Percentiles rank a stretch among this genome's conserved stretches.
These are phyloP conservation scores for Myriosclerotinia scirpicola DNA, from an alignment of 2,329 filamentous ascomycete genomes.

Conservation along the genomic window DNA sequence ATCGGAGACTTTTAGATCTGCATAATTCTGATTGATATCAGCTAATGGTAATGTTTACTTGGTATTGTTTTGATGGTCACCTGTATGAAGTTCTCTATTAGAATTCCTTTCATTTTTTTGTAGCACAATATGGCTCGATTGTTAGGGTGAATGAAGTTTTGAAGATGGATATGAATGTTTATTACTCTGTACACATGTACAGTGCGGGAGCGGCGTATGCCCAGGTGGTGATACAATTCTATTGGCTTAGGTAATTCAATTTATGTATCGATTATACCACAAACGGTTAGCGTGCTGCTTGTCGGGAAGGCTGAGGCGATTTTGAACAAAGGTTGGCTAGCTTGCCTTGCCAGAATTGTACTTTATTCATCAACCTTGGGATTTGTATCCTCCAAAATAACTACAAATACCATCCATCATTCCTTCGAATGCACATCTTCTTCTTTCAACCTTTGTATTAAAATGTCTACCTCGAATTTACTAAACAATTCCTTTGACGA, in stretches of 20 bases:
- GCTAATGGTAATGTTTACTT: no score
- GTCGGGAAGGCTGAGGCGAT: conserved; percentile 24
- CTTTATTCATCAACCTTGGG: conserved; percentile 5
- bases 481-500: conserved; percentile 47
- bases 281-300: not conserved
- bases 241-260: conserved; percentile 11
- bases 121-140: no score
- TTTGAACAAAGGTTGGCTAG: conserved; percentile 19
- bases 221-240: not conserved
- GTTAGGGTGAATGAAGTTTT: no score
- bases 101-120: no score
- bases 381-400: conserved; percentile 3
- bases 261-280: not conserved
- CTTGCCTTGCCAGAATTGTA: conserved; percentile 17
- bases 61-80: no score
- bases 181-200: no score
- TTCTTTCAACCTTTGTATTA: conserved; percentile 24
- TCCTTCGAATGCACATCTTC: conserved; percentile 13
- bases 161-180: not conserved
- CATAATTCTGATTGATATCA: not conserved
- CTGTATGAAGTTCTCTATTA: no score
- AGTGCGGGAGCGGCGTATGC: no score
- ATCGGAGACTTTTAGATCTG: not conserved
- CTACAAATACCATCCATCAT: conserved; percentile 8
- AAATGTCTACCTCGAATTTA: conserved; percentile 37